Evolutionary conservation across 352 stramenopile species (phyloP), one percentile per base, ranked within the genome.

Genomic region (Peronospora belbahrii): DNA sequence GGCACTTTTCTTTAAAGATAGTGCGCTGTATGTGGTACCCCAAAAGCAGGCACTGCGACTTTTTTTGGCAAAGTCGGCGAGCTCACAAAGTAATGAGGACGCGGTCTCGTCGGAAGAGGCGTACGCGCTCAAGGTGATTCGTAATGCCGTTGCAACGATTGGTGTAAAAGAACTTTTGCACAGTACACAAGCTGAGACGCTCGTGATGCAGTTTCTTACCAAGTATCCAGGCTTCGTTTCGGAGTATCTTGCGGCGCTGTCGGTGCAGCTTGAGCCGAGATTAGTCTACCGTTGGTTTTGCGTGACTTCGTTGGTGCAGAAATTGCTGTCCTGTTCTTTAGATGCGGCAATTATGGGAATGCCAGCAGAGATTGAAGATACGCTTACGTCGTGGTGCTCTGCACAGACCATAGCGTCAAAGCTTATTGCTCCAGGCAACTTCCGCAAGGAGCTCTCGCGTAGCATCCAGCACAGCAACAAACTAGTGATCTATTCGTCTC

Each of bases 241-340:
- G 2, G 72, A 87, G 23, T 88, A 86, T 42, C 41, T 92, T 13
- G 41, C 70, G 17, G 65, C 64, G 5, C 28, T 88, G 27, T 51
- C 74, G 0, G 48, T 85, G 11, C 78, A 83, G 22, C 59, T 94
- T 10, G 79, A 94, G 43, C 83, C 83, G 1, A 82, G 81, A 18
- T 64, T 68, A 0, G 74, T 65, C 2, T 94, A 72, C 39, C 74
- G 79, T 28, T 94, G 83, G 83, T 94, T 91, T 48, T 77, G 61
- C 15, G 63, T 85, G 4, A 67, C 68, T 0, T 88, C 76, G 6
- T 60, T 92, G 19, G 53, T 92, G 19, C 72, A 89, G 38, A 80
- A 75, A 25, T 38, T 89, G 25, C 55, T 94, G 8, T 61, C 65
- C 1, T 75, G 58, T 15, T 63, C 79, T 2, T 42, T 92, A 7